Evolutionary conservation across 2,329 filamentous ascomycete species (phyloP).

Genomic region (Nigrospora osmanthi): DNA sequence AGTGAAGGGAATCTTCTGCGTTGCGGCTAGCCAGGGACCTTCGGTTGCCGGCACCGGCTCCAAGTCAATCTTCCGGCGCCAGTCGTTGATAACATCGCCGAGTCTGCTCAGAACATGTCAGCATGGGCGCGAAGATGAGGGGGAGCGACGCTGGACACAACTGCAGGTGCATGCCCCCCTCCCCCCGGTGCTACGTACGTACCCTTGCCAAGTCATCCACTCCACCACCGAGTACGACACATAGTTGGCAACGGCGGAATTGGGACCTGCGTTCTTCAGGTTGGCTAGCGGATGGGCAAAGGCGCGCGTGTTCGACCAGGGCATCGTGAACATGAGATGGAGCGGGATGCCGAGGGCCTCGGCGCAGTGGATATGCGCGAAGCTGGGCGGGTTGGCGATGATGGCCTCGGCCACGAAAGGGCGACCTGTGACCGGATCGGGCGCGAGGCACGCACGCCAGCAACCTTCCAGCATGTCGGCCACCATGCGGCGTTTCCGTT

Average conservation of each 20-base stretch:
- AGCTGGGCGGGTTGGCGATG: conserved; percentile 71
- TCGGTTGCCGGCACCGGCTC: conserved; percentile 69
- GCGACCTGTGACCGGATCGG: conserved; percentile 31
- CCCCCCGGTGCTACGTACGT: neutral
- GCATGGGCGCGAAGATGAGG: no score
- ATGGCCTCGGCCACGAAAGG: conserved; percentile 82
- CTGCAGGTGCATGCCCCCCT: no score
- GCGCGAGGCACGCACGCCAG: conserved; percentile 80
- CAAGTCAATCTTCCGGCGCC: conserved; percentile 62
- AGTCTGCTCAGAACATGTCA: no score
- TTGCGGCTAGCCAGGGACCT: conserved; percentile 69
- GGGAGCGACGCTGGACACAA: no score
- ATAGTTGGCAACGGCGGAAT: conserved; percentile 62
- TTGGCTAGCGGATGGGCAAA: conserved; percentile 80
- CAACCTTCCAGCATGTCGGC: conserved; percentile 75
- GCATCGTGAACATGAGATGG: conserved; percentile 92
- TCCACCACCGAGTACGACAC: conserved; percentile 74
- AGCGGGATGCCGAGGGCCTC: conserved; percentile 68
- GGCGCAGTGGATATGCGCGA: conserved; percentile 68
- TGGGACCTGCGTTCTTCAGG: conserved; percentile 46
- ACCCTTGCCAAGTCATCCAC: conserved; percentile 80
- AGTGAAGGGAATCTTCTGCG: conserved; percentile 69
- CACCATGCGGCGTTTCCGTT: conserved; percentile 44
- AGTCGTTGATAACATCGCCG: conserved; percentile 80
- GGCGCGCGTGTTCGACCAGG: conserved; percentile 71